Conservation (phyloP, 345 rosid species). For the Linum lewisii region DNA sequence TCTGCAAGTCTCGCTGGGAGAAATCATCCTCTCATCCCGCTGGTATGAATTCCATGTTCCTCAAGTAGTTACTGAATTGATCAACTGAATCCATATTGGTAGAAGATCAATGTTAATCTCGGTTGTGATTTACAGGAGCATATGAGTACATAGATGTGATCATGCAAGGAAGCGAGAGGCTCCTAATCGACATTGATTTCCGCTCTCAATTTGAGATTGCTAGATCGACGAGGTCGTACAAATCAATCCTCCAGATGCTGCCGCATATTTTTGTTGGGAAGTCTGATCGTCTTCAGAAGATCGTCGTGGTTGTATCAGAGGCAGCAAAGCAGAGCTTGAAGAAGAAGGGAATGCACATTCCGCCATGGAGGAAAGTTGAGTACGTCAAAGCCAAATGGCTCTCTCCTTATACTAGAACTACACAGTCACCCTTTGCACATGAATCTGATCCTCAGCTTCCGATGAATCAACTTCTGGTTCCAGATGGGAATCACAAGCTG, state of each 20-base stretch:
- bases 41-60: slow-evolving; percentile 34
- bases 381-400: slow-evolving; percentile 89
- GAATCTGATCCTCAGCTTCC: slow-evolving; percentile 1
- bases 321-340: slow-evolving; percentile 82
- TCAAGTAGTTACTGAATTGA: too few relatives aligned
- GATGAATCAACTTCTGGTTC: slow-evolving; percentile 1
- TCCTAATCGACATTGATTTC: slow-evolving; percentile 77
- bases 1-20: slow-evolving; percentile 89
- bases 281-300: slow-evolving; percentile 68
- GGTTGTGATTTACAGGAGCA: slow-evolving; percentile 42
- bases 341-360: slow-evolving; percentile 88
- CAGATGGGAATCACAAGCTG: not conserved
- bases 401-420: slow-evolving; percentile 43
- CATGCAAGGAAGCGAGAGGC: slow-evolving; percentile 39
- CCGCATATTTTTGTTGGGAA: slow-evolving; percentile 87
- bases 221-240: slow-evolving; percentile 65
- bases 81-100: too few relatives aligned
- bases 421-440: not conserved
- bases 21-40: slow-evolving; percentile 57
- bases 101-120: not conserved
- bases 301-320: slow-evolving; percentile 65
- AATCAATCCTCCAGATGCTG: slow-evolving; percentile 56
- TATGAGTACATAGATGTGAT: slow-evolving; percentile 87
- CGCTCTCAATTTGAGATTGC: slow-evolving; percentile 95
- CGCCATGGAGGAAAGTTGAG: slow-evolving; percentile 92